These are phyloP conservation scores for Colletotrichum destructivum DNA, from an alignment of 2,329 filamentous ascomycete genomes.

Conservation along the genomic window DNA sequence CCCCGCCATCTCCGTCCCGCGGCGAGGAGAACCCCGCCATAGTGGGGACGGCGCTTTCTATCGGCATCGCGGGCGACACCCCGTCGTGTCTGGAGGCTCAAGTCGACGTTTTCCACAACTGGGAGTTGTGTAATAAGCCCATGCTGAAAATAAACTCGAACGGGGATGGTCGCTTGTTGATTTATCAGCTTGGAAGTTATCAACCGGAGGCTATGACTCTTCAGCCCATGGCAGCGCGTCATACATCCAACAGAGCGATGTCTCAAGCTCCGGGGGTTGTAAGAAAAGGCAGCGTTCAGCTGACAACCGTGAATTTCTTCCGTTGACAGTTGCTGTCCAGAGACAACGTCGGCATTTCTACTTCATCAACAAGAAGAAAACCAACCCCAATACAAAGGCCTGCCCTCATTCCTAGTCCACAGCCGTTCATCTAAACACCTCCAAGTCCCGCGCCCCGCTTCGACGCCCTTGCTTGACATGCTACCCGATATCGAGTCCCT, in stretches of 20 bases:
- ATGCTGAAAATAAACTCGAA: not conserved
- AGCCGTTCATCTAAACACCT: too few species aligned
- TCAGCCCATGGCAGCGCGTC: not conserved
- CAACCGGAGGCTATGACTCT: not conserved
- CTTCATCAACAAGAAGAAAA: not conserved
- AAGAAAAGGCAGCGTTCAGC: not conserved
- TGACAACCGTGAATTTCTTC: not conserved
- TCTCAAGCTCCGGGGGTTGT: not conserved
- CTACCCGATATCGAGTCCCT: conserved; percentile 3
- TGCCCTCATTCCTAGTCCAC: not conserved
- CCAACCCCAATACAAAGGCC: too few species aligned
- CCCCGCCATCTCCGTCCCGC: conserved; percentile 23
- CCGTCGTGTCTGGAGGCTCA: not conserved
- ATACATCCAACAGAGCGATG: too few species aligned
- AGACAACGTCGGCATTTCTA: not conserved
- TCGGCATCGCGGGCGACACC: not conserved
- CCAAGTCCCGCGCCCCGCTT: not conserved
- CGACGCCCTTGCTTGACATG: conserved; percentile 3
- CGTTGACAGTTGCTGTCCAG: too few species aligned
- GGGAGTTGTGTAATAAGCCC: not conserved
- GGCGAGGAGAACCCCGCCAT: conserved; percentile 14
- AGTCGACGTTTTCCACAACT: not conserved
- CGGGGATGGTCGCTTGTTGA: not conserved
- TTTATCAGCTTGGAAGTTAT: not conserved
- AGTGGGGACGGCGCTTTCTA: conserved; percentile 11